These are phyloP conservation scores for Mycosarcoma maydis DNA, from an alignment of 1,284 basidiomycete species.

Conservation along the genomic window DNA sequence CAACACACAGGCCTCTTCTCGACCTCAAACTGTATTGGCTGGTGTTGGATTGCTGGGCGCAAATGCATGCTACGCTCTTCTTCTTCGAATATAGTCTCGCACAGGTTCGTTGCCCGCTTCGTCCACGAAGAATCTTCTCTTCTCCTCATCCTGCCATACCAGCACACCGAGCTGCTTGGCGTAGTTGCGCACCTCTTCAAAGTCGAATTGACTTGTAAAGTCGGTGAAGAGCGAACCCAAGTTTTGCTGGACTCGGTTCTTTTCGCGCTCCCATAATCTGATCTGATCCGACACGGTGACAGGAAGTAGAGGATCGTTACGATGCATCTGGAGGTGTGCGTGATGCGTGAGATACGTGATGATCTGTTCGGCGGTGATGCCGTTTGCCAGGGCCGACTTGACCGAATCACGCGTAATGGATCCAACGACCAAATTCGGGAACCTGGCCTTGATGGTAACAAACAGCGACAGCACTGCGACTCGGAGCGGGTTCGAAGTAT, in stretches of 20 bases:
- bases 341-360: constrained; percentile 93
- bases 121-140: constrained; percentile 84
- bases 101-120: constrained; percentile 72
- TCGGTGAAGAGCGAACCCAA: constrained; percentile 78
- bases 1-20: too few relatives aligned
- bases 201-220: constrained; percentile 86
- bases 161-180: constrained; percentile 83
- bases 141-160: constrained; percentile 77
- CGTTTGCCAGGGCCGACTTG: constrained; percentile 89
- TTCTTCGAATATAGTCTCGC: constrained; percentile 55
- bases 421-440: constrained; percentile 94
- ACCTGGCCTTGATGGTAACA: constrained; percentile 88
- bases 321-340: constrained; percentile 97
- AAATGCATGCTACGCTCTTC: constrained; percentile 28
- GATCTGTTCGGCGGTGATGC: constrained; percentile 96
- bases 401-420: constrained; percentile 94
- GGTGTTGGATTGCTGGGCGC: too few relatives aligned
- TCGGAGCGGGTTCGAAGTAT: constrained; percentile 95
- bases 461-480: constrained; percentile 96
- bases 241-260: constrained; percentile 77
- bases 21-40: too few relatives aligned
- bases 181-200: constrained; percentile 84
- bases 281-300: constrained; percentile 98
- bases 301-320: constrained; percentile 88
- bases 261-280: constrained; percentile 95